Evolutionary conservation across 2,329 filamentous ascomycete species (phyloP), one percentile per base, ranked within the genome.

Genomic region (Diaporthe sp.): DNA sequence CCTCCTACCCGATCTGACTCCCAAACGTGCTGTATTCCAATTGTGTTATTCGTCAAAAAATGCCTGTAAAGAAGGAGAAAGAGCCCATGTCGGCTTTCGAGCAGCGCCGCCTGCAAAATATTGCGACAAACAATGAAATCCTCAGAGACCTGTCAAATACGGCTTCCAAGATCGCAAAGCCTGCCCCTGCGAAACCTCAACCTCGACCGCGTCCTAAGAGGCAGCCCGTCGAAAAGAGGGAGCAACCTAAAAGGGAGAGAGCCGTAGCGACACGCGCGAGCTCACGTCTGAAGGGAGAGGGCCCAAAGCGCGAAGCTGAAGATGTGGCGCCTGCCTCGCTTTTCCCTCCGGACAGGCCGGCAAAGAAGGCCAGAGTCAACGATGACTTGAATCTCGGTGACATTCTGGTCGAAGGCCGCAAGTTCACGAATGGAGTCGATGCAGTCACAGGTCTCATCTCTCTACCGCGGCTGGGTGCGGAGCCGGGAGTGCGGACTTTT

Each of bases 401-500:
- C 79, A 93, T 97, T 75, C 87, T 94, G 8, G 92, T 98, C 1
- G 94, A 94, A 47, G 95, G 96, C 0, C 92, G 93, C 80, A 93
- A 92, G 77, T 97, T 92, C 89, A 89, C 93, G 61, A 88, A 87
- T 35, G 92, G 90, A 15, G 87, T 92, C 22, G 92, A 92, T 28
- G 92, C 95, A 67, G 83, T 95, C 5, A 87, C 89, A 0, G 89
- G 90, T 75, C 86, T 96, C 28, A 86, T 86, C 64, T 64, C 70
- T 45, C 82, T 83, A 2, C 85, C 93, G 1, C 82, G 88, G 33
- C 89, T 89, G 80, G 94, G 89, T 2, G 95, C 95, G 0, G 92
- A 94, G 77, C 95, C 95, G 0, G 95, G 96, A 64, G 89, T 95
- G 71, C 88, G 95, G 28, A 98, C 96, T 0, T 98, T 98, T 80